phyloP scores from a whole-genome alignment of 495 filamentous ascomycete species.

The Tuber aestivum region DNA sequence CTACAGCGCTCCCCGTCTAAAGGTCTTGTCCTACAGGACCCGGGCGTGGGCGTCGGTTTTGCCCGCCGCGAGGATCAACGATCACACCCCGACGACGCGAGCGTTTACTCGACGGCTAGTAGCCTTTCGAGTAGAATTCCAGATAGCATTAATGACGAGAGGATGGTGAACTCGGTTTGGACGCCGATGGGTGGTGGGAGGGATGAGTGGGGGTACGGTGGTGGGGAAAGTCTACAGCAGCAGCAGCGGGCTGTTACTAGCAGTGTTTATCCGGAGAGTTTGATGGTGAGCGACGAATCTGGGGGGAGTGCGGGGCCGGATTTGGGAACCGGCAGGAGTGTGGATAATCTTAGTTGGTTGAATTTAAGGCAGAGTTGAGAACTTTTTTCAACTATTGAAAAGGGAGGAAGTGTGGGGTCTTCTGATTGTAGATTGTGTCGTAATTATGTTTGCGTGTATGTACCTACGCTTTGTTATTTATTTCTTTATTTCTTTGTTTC shows the following conservation, averaged over 20 bases:
- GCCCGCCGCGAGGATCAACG: slow-evolving; percentile 1
- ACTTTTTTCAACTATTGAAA: slow-evolving; percentile 4
- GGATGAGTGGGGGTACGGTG: slow-evolving; percentile 8
- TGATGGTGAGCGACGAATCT: slow-evolving; percentile 6
- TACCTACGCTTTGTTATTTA: slow-evolving; percentile 19
- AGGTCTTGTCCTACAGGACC: slow-evolving; percentile 34
- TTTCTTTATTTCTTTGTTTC: too few species aligned
- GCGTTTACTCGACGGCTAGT: slow-evolving; percentile 26
- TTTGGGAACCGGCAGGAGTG: slow-evolving; percentile 13
- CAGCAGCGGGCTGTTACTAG: slow-evolving; percentile 25
- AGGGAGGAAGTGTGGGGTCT: not conserved
- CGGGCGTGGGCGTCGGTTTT: slow-evolving; percentile 23
- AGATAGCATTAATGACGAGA: slow-evolving; percentile 27
- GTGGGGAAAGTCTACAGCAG: not conserved
- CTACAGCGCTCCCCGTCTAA: slow-evolving; percentile 35
- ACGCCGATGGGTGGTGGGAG: slow-evolving; percentile 22
- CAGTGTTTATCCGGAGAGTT: slow-evolving; percentile 38
- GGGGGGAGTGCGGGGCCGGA: slow-evolving; percentile 16
- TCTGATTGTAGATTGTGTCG: not conserved
- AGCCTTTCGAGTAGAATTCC: slow-evolving; percentile 36
- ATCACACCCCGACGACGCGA: slow-evolving; percentile 9
- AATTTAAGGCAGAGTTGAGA: slow-evolving; percentile 26
- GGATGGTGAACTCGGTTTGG: slow-evolving; percentile 19
- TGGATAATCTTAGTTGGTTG: slow-evolving; percentile 40
- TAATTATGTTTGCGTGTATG: slow-evolving; percentile 2